Evolutionary conservation across 208 protist species (phyloP).

Genomic region (Leptomonas pyrrhocoris): DNA sequence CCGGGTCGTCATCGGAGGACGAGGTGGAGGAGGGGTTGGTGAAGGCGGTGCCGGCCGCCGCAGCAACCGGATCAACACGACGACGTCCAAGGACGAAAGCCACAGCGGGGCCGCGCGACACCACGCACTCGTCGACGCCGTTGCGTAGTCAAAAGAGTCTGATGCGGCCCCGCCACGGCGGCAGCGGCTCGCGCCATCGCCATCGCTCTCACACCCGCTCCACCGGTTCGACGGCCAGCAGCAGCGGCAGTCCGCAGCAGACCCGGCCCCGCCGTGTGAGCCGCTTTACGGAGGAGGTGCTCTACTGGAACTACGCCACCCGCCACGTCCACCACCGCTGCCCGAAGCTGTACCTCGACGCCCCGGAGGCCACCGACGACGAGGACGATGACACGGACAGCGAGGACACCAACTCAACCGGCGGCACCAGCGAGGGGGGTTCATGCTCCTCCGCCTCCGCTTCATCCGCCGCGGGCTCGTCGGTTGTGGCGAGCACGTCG

Average conservation of each 20-base stretch:
- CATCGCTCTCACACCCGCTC: slow-evolving; percentile 7
- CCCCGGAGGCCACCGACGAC: slow-evolving; percentile 34
- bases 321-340: slow-evolving; percentile 61
- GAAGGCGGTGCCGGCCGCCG: slow-evolving; percentile 10
- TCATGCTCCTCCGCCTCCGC: too few relatives aligned
- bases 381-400: slow-evolving; percentile 26
- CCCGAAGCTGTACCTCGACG: slow-evolving; percentile 53
- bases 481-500: neutral
- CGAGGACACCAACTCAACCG: slow-evolving; percentile 12
- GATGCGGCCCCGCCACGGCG: neutral
- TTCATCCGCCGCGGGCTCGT: slow-evolving; percentile 5
- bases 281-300: slow-evolving; percentile 35
- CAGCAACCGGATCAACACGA: too few relatives aligned
- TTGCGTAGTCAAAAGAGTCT: slow-evolving; percentile 2
- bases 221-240: neutral
- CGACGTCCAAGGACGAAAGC: neutral
- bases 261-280: slow-evolving; percentile 17
- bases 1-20: slow-evolving; percentile 18
- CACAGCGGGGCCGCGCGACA: neutral
- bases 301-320: slow-evolving; percentile 47
- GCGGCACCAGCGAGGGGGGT: slow-evolving; percentile 16
- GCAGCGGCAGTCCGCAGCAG: neutral
- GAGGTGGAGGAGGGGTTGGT: slow-evolving; percentile 13
- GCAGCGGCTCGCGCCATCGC: neutral
- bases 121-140: slow-evolving; percentile 6